Evolutionary conservation across 805 yeast genomes (phyloP).

Genomic region (Metschnikowia baotianmanensis): DNA sequence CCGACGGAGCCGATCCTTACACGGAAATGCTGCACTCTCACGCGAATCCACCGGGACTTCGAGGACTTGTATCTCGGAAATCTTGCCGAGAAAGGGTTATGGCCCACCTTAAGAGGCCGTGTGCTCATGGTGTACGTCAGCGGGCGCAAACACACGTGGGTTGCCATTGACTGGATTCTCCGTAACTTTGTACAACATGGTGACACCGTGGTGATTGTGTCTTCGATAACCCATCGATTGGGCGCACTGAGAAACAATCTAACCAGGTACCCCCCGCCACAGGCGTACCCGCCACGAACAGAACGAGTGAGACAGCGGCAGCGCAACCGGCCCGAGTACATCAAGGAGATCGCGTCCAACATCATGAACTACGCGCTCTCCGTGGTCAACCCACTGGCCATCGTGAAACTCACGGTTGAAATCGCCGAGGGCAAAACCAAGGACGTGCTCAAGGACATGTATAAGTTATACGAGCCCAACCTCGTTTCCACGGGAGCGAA

Average conservation of each 20-base stretch:
- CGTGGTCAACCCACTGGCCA: constrained; percentile 43
- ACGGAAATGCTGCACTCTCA: constrained; percentile 41
- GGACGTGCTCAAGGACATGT: constrained; percentile 56
- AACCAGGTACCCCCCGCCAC: constrained; percentile 19
- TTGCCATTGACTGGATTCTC: constrained; percentile 70
- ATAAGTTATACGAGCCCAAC: constrained; percentile 59
- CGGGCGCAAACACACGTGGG: constrained; percentile 81
- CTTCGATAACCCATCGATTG: constrained; percentile 41
- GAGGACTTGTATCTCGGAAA: constrained; percentile 45
- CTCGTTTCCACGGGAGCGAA: constrained; percentile 56
- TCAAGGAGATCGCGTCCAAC: constrained; percentile 44
- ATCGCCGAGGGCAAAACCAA: constrained; percentile 58
- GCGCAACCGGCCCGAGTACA: constrained; percentile 46
- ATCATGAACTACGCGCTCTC: constrained; percentile 52
- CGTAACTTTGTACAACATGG: constrained; percentile 56
- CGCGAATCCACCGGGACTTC: constrained; percentile 46
- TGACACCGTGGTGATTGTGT: constrained; percentile 62
- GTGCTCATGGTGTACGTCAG: constrained; percentile 61
- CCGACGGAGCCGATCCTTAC: constrained; percentile 43
- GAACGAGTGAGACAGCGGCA: constrained; percentile 33
- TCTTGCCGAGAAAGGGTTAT: constrained; percentile 24
- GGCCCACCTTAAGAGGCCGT: constrained; percentile 49
- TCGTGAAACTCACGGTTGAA: constrained; percentile 57
- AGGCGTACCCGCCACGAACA: constrained; percentile 21
- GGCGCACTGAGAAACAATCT: constrained; percentile 9